phyloP scores from a whole-genome alignment of 2,329 filamentous ascomycete genomes.

The Tolypocladium pustulatum region DNA sequence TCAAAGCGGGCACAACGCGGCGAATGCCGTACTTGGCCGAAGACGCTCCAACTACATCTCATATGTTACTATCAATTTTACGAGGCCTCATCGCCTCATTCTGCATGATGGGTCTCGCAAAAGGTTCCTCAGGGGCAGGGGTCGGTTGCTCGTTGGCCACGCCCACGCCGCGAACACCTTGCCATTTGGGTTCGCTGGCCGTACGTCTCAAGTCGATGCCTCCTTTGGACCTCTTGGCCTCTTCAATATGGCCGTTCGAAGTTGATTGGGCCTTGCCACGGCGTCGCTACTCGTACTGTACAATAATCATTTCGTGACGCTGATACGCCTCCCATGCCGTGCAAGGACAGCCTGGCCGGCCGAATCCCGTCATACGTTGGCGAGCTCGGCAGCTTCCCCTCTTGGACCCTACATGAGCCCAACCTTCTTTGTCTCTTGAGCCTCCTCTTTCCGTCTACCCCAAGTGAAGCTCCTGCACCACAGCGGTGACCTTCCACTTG shows the following conservation, averaged over 20 bases:
- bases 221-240: not conserved
- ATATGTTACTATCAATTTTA: not conserved
- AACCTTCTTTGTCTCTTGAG: not conserved
- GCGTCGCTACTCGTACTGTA: not conserved
- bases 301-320: not conserved
- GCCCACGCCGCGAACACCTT: too few relatives aligned
- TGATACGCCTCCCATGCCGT: not conserved
- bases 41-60: not conserved
- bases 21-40: not conserved
- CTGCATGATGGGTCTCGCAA: not conserved
- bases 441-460: not conserved
- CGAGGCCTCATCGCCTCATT: not conserved
- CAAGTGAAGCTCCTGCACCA: conserved; percentile 27
- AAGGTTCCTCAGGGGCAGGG: not conserved
- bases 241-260: not conserved
- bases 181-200: not conserved
- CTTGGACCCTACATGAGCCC: not conserved
- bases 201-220: not conserved
- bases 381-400: not conserved
- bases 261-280: not conserved
- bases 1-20: too few relatives aligned
- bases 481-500: conserved; percentile 30
- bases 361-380: not conserved
- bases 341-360: not conserved
- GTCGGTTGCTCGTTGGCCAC: not conserved